Conservation (phyloP, 2,329 filamentous ascomycete species). For the Sporothrix brasiliensis region DNA sequence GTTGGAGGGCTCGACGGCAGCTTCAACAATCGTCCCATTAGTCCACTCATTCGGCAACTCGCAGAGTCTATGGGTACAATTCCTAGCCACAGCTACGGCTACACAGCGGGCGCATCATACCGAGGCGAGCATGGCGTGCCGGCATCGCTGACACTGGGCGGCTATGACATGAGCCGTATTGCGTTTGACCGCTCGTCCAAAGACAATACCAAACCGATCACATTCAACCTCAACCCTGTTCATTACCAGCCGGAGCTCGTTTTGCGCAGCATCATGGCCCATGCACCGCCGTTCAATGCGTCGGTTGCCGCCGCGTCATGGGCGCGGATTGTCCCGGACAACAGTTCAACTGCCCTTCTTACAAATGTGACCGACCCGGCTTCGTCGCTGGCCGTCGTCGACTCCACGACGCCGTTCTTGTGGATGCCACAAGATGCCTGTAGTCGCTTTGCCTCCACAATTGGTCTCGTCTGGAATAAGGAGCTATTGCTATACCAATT, state of each 20-base stretch:
- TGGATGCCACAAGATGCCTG: slow-evolving; percentile 66
- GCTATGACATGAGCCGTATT: slow-evolving; percentile 67
- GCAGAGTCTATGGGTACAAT: slow-evolving; percentile 63
- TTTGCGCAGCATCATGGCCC: slow-evolving; percentile 59
- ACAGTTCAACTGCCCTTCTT: neutral
- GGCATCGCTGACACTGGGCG: slow-evolving; percentile 67
- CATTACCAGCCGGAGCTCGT: slow-evolving; percentile 61
- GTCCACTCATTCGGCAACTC: slow-evolving; percentile 58
- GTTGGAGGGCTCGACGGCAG: slow-evolving; percentile 59
- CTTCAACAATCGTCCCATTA: slow-evolving; percentile 54
- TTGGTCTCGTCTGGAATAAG: slow-evolving; percentile 68
- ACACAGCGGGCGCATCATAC: slow-evolving; percentile 75
- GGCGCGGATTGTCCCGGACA: neutral
- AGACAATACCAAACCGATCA: neutral
- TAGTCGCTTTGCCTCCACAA: slow-evolving; percentile 63
- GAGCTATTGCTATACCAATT: slow-evolving; percentile 67
- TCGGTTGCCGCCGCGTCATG: neutral
- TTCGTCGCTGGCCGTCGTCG: slow-evolving; percentile 58
- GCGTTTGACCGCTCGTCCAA: slow-evolving; percentile 46
- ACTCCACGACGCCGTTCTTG: slow-evolving; percentile 65
- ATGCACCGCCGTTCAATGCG: slow-evolving; percentile 37
- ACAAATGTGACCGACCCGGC: neutral
- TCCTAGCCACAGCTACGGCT: slow-evolving; percentile 73
- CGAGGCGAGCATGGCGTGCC: slow-evolving; percentile 47
- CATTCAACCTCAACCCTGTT: slow-evolving; percentile 59